These are phyloP conservation scores for Aspergillus puulaauensis DNA, from an alignment of 2,329 filamentous ascomycete genomes.

Conservation along the genomic window DNA sequence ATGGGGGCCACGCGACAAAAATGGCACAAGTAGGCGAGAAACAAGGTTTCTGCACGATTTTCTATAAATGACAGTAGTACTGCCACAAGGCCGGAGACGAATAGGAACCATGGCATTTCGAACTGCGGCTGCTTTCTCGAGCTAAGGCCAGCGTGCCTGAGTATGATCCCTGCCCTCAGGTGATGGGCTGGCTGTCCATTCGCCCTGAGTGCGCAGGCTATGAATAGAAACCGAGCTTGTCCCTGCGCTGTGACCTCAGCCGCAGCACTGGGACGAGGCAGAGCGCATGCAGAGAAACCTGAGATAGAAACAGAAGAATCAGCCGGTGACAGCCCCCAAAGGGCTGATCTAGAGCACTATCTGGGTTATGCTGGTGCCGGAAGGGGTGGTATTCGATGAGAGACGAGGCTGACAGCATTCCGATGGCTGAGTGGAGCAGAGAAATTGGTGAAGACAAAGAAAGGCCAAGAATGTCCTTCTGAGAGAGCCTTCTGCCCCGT, in stretches of 20 bases:
- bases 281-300: not conserved
- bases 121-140: not conserved
- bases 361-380: too few relatives aligned
- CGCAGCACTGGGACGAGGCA: not conserved
- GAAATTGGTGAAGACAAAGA: too few relatives aligned
- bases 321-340: not conserved
- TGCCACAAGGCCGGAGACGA: not conserved
- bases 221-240: slow-evolving; percentile 1
- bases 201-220: not conserved
- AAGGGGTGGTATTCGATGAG: too few relatives aligned
- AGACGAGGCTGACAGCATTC: too few relatives aligned
- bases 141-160: not conserved
- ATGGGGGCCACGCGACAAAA: slow-evolving; percentile 2
- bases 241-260: not conserved
- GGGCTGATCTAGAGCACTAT: too few relatives aligned
- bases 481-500: too few relatives aligned
- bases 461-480: too few relatives aligned
- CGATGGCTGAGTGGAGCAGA: too few relatives aligned
- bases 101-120: not conserved
- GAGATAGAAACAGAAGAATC: not conserved
- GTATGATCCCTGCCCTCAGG: not conserved
- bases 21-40: not conserved
- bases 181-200: not conserved
- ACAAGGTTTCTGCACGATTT: not conserved
- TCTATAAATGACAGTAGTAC: not conserved